Evolutionary conservation across 1,139 yeast genomes (phyloP), one percentile per base, ranked within the genome.

Genomic region (Tardiomyces depauwii): DNA sequence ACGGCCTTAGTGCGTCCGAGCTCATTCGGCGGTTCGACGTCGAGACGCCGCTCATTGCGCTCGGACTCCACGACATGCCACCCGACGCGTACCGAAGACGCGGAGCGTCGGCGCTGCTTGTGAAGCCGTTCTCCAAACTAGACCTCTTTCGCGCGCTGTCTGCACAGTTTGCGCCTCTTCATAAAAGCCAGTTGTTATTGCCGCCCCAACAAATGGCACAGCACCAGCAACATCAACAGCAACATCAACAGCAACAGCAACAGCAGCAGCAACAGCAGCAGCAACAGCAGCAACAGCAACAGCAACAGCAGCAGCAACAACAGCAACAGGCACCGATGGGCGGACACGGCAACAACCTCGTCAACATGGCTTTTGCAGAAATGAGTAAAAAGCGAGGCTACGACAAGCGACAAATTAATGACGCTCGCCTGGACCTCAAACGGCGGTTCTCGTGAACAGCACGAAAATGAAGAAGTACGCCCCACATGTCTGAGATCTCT

Each of bases 1-100:
- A 89, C 62, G 97, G 97, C 42, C 94, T 95, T 7, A 82, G 94
- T 1, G 95, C 96, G 1, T 82, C 96, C 2, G 80, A 87, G 44
- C 80, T 87, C 41, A 87, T 89, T 49, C 72, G 96, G 53, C 78
- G 83, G 18, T 85, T 85, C 61, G 95, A 87, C 60, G 78, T 80
- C 21, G 76, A 74, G 49, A 86, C 95, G 0, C 96, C 96, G 5
- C 85, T 89, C 52, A 83, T 88, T 52, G 95, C 95, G 41, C 87
- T 89, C 95, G 87, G 25, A 5, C 25, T 21, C 7, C 25, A 21
- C 7, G 25, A 21, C 7, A 21, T 21, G 4, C 25, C 25, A 4
- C 25, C 25, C 7, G 25, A 21, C 7, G 25, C 25, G 25, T 21
- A 5, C 4, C 25, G 25, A 21, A 21, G 25, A 7, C 25, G 25